phyloP scores from a whole-genome alignment of 2,329 filamentous ascomycete species.

The Colletotrichum australisinense region DNA sequence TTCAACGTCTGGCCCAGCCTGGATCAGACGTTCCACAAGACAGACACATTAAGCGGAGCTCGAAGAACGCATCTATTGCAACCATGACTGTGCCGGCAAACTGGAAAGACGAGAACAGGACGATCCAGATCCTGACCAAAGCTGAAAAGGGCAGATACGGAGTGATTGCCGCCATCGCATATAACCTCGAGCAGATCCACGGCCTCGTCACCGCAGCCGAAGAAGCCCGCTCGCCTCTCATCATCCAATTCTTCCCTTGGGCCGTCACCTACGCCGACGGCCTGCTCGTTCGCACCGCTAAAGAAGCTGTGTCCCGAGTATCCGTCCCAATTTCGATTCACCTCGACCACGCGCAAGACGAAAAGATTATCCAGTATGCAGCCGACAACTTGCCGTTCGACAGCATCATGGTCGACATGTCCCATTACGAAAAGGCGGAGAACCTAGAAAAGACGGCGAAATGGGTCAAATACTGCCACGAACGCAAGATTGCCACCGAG shows the following conservation, averaged over 20 bases:
- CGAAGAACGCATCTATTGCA: slow-evolving; percentile 45
- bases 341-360: slow-evolving; percentile 74
- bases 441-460: slow-evolving; percentile 73
- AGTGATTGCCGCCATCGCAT: slow-evolving; percentile 60
- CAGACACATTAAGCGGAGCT: neutral
- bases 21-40: too few species aligned
- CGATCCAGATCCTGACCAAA: slow-evolving; percentile 14
- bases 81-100: slow-evolving; percentile 4
- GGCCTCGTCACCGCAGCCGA: slow-evolving; percentile 76
- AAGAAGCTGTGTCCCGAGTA: slow-evolving; percentile 64
- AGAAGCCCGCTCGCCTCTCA: slow-evolving; percentile 71
- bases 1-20: too few species aligned
- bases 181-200: slow-evolving; percentile 78
- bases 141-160: slow-evolving; percentile 53
- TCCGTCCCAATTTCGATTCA: slow-evolving; percentile 71
- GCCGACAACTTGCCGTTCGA: slow-evolving; percentile 71
- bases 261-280: slow-evolving; percentile 71
- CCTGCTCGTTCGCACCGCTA: slow-evolving; percentile 63
- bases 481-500: slow-evolving; percentile 73
- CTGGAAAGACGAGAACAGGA: slow-evolving; percentile 15
- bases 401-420: slow-evolving; percentile 83
- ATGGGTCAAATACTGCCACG: slow-evolving; percentile 71
- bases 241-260: slow-evolving; percentile 81
- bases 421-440: slow-evolving; percentile 76
- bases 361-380: slow-evolving; percentile 66